These are phyloP conservation scores for Fusarium decemcellulare DNA, from an alignment of 2,329 filamentous ascomycete species.

Conservation along the genomic window DNA sequence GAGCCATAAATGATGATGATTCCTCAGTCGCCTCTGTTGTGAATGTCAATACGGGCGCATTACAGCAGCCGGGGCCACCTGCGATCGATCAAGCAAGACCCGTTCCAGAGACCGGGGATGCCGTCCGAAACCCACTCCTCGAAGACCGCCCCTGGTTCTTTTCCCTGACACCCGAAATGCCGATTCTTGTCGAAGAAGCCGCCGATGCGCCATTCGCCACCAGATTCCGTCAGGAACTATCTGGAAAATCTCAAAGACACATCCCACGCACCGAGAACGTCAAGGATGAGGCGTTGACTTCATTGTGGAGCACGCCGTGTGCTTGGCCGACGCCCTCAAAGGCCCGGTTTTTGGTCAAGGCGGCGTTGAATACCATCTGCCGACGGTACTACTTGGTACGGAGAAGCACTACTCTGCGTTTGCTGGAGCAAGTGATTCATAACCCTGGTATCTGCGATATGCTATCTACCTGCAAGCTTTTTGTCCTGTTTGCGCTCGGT, in stretches of 20 bases:
- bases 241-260: constrained; percentile 43
- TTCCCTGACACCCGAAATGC: constrained; percentile 43
- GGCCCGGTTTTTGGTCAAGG: constrained; percentile 44
- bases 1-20: background rate
- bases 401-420: constrained; percentile 50
- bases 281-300: constrained; percentile 40
- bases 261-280: constrained; percentile 48
- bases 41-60: background rate
- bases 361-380: constrained; percentile 51
- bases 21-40: background rate
- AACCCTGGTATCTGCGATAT: constrained; percentile 48
- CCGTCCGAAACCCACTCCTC: constrained; percentile 8
- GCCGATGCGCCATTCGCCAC: constrained; percentile 50
- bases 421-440: constrained; percentile 52
- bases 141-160: constrained; percentile 47
- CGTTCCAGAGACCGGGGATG: background rate
- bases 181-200: constrained; percentile 48
- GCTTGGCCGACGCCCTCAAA: constrained; percentile 54
- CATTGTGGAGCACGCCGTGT: constrained; percentile 42
- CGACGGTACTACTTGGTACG: constrained; percentile 55
- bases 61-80: background rate
- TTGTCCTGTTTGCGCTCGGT: constrained; percentile 59
- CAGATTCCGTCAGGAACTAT: constrained; percentile 48
- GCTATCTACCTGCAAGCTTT: constrained; percentile 54
- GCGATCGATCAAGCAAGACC: background rate